Percentiles rank a stretch among this genome's conserved stretches.
Evolutionary conservation across 805 yeast species (phyloP).

Genomic region (Lachancea nothofagi): DNA sequence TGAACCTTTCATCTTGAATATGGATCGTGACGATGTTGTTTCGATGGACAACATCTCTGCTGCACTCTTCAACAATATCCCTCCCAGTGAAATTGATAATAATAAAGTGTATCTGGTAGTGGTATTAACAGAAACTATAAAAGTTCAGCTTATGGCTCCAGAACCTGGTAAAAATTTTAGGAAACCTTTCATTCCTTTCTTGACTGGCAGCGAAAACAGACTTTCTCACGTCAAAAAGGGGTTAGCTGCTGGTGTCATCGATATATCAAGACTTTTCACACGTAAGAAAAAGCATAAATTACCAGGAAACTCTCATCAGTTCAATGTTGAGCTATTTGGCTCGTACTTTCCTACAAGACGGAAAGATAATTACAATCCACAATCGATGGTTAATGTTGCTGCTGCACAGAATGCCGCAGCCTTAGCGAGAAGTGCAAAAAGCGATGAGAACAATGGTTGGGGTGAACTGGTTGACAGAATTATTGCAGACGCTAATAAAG

Average conservation of each 20-base stretch:
- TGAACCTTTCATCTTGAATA: conserved; percentile 70
- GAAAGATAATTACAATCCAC: conserved; percentile 2
- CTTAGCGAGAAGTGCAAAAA: not conserved
- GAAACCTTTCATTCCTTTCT: conserved; percentile 23
- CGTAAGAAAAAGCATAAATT: conserved; percentile 53
- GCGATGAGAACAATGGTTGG: conserved; percentile 64
- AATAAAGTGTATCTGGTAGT: conserved; percentile 73
- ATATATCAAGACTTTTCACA: conserved; percentile 72
- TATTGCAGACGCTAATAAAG: conserved; percentile 65
- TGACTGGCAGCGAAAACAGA: conserved; percentile 13
- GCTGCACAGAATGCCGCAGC: conserved; percentile 9
- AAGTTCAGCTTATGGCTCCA: conserved; percentile 32
- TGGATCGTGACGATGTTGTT: conserved; percentile 51
- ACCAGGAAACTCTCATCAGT: conserved; percentile 63
- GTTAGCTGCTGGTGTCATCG: conserved; percentile 83
- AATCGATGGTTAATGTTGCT: conserved; percentile 32
- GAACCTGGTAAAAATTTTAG: conserved; percentile 8
- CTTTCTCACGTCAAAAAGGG: conserved; percentile 59
- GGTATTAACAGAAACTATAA: conserved; percentile 63
- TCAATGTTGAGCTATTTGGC: conserved; percentile 65
- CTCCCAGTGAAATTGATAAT: conserved; percentile 56
- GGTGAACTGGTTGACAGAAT: conserved; percentile 79
- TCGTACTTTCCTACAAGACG: conserved; percentile 41
- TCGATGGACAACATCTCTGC: conserved; percentile 67
- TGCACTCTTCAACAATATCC: conserved; percentile 72